Conservation (phyloP, 2,329 filamentous ascomycete genomes). For the Thelonectria discophora region DNA sequence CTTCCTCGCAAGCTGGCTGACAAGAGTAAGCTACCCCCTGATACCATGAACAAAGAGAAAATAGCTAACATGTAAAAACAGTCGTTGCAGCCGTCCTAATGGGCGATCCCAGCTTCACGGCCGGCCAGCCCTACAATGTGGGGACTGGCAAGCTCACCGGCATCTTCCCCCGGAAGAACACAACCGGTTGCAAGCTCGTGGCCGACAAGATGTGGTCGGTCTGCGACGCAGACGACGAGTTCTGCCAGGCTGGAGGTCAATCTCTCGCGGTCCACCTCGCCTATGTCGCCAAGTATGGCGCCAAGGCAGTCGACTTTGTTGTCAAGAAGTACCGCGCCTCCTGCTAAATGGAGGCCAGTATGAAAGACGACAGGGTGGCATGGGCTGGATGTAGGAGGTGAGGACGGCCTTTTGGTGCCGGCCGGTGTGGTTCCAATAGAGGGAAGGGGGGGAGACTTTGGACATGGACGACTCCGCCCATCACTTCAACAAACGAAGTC, state of each 20-base stretch:
- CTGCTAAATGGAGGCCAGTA: no score
- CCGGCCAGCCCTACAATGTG: slow-evolving; percentile 29
- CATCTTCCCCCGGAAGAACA: slow-evolving; percentile 31
- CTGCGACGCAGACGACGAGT: slow-evolving; percentile 34
- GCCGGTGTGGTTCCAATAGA: no score
- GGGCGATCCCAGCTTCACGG: slow-evolving; percentile 38
- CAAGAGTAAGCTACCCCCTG: slow-evolving; percentile 21
- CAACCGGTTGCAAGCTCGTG: slow-evolving; percentile 26
- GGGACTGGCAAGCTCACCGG: slow-evolving; percentile 32
- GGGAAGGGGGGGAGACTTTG: no score
- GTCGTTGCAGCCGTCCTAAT: slow-evolving; percentile 36
- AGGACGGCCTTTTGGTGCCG: no score
- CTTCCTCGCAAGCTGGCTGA: slow-evolving; percentile 8
- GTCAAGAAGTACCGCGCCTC: slow-evolving; percentile 21
- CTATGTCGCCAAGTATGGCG: slow-evolving; percentile 31
- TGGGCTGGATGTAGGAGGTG: no score
- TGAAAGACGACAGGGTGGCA: no score
- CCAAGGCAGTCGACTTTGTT: slow-evolving; percentile 25
- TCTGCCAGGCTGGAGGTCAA: slow-evolving; percentile 32
- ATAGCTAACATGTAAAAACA: background rate
- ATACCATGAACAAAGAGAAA: fast-evolving
- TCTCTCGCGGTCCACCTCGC: slow-evolving; percentile 33
- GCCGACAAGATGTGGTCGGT: slow-evolving; percentile 28
- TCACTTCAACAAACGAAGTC: no score
- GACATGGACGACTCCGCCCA: no score